phyloP scores from a whole-genome alignment of 192 early-diverging fungal genomes.

The Mycoemilia scoparia region DNA sequence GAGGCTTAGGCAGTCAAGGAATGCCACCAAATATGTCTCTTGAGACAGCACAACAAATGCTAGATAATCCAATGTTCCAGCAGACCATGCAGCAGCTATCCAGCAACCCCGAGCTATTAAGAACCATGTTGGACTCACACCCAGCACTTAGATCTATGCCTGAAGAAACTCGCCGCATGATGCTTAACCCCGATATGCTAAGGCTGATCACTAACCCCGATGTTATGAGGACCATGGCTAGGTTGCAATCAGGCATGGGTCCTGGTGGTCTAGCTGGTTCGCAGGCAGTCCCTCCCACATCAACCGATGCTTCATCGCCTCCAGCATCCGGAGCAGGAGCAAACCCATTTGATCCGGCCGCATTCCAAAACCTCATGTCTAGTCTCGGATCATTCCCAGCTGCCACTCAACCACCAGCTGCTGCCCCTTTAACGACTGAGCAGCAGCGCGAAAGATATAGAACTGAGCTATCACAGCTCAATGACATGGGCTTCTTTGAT shows the following conservation, averaged over 20 bases:
- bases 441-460: constrained; percentile 33
- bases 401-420: constrained; percentile 12
- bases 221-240: constrained; percentile 47
- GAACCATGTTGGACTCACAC: constrained; percentile 65
- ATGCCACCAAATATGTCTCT: constrained; percentile 39
- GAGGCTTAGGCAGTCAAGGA: constrained; percentile 43
- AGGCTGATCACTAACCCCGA: constrained; percentile 79
- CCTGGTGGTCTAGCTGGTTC: constrained; percentile 16
- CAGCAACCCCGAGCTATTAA: constrained; percentile 71
- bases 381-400: not conserved
- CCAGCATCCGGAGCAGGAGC: constrained; percentile 6
- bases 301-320: constrained; percentile 3
- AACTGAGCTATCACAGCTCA: constrained; percentile 64
- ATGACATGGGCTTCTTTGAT: constrained; percentile 94
- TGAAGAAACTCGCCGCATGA: constrained; percentile 71
- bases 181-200: constrained; percentile 56
- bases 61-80: constrained; percentile 70
- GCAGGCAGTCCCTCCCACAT: constrained; percentile 4
- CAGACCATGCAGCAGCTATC: constrained; percentile 66
- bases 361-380: constrained; percentile 11
- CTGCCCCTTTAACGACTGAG: constrained; percentile 19
- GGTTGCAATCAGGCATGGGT: constrained; percentile 35
- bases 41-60: constrained; percentile 44
- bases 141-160: constrained; percentile 60
- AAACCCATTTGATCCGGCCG: constrained; percentile 3